A percentile compares a stretch with the other conserved stretches of the same genome.
These are phyloP conservation scores for Epichloe bromicola DNA, from an alignment of 2,329 filamentous ascomycete genomes.

Conservation along the genomic window DNA sequence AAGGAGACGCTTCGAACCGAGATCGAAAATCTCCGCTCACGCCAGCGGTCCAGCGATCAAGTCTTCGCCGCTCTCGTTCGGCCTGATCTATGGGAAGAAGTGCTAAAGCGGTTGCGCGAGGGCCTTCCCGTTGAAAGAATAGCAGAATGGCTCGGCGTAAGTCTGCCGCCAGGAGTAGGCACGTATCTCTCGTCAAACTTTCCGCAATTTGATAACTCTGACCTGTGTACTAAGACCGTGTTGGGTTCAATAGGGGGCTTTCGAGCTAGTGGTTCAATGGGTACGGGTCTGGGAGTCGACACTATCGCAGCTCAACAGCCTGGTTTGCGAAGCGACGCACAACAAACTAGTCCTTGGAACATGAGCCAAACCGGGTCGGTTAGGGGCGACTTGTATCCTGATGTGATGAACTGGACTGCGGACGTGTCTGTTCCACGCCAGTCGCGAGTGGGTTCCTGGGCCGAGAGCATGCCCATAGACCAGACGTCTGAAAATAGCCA, in stretches of 20 bases:
- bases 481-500: constrained; percentile 16
- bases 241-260: constrained; percentile 16
- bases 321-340: constrained; percentile 23
- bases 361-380: constrained; percentile 34
- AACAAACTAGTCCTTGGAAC: constrained; percentile 35
- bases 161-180: constrained; percentile 18
- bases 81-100: constrained; percentile 39
- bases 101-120: constrained; percentile 37
- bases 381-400: constrained; percentile 33
- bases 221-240: constrained; percentile 4
- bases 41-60: constrained; percentile 40
- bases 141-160: constrained; percentile 37
- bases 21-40: constrained; percentile 42
- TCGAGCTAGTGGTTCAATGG: constrained; percentile 5
- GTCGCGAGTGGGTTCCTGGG: constrained; percentile 37
- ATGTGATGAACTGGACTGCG: constrained; percentile 32
- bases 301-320: constrained; percentile 17
- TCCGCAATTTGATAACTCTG: constrained; percentile 8
- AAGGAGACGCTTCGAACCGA: constrained; percentile 49
- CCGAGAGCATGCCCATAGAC: constrained; percentile 28
- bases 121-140: constrained; percentile 43
- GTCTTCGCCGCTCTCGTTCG: constrained; percentile 41
- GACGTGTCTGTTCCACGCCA: constrained; percentile 27
- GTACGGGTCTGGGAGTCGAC: constrained; percentile 18
- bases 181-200: constrained; percentile 15